phyloP scores from a whole-genome alignment of 257 asterid genomes.

The Solanum acaule region DNA sequence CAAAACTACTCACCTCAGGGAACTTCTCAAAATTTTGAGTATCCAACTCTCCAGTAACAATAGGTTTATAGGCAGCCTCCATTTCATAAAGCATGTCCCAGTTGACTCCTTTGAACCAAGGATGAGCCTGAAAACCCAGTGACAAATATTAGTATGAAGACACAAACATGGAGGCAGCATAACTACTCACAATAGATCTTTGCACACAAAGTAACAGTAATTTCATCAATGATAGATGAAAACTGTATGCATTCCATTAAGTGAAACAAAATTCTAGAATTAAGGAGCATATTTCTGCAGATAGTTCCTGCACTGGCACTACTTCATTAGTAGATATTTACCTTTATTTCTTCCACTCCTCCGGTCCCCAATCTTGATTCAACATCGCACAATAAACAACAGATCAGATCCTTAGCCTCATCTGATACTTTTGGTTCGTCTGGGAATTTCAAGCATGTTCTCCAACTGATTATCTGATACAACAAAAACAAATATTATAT shows the following conservation, averaged over 20 bases:
- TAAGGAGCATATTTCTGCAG: background rate
- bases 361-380: conserved; percentile 92
- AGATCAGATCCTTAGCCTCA: conserved; percentile 88
- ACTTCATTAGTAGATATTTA: conserved; percentile 7
- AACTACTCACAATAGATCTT: background rate
- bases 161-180: background rate
- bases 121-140: conserved; percentile 63
- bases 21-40: conserved; percentile 95
- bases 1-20: conserved; percentile 49
- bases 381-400: conserved; percentile 78
- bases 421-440: conserved; percentile 79
- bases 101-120: conserved; percentile 66
- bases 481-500: background rate
- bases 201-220: background rate
- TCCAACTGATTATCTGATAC: conserved; percentile 86
- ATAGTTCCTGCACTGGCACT: background rate
- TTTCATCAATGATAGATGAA: background rate
- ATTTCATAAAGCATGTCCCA: conserved; percentile 90
- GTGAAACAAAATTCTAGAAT: background rate
- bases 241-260: background rate
- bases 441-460: conserved; percentile 82
- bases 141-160: background rate
- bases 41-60: conserved; percentile 82
- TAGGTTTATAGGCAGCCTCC: conserved; percentile 96
- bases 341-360: conserved; percentile 95